Evolutionary conservation across 495 filamentous ascomycete genomes (phyloP).

Genomic region (Astrocystis sublimbata): DNA sequence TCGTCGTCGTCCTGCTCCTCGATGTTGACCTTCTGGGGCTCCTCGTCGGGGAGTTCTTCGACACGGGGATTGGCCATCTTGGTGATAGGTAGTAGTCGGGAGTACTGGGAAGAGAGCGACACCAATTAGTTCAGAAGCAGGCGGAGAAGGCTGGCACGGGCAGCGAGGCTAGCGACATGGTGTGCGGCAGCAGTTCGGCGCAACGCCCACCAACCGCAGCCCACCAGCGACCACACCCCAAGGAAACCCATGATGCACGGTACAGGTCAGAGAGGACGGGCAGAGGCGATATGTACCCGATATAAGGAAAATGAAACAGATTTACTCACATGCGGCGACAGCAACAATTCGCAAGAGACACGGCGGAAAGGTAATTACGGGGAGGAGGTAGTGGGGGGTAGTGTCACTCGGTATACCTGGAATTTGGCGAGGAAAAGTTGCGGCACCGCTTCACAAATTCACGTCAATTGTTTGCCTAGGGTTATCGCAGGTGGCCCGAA

Average conservation of each 20-base stretch:
- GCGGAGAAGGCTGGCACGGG: constrained; percentile 25
- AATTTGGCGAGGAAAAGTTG: constrained; percentile 22
- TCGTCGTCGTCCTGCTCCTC: constrained; percentile 75
- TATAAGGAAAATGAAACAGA: constrained; percentile 1
- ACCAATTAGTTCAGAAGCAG: constrained; percentile 30
- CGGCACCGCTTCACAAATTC: constrained; percentile 18
- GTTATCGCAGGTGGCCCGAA: constrained; percentile 14
- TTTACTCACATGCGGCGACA: constrained; percentile 11
- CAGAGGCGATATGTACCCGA: no score
- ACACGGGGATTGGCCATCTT: constrained; percentile 99
- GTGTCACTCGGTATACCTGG: constrained; percentile 8
- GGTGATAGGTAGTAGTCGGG: constrained; percentile 41
- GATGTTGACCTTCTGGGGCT: constrained; percentile 71
- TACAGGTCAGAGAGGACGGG: background rate
- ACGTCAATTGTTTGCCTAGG: constrained; percentile 23
- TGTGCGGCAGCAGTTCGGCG: constrained; percentile 9
- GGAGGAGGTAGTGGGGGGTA: constrained; percentile 17
- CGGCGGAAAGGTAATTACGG: constrained; percentile 9
- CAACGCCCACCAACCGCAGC: constrained; percentile 7
- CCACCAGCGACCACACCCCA: background rate
- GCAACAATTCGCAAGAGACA: background rate
- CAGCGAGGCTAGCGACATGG: constrained; percentile 16
- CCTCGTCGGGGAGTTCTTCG: constrained; percentile 94
- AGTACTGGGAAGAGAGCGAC: background rate
- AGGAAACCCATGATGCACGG: background rate